phyloP scores from a whole-genome alignment of 108 stramenopile species.

The Fistulifera pelliculosa region DNA sequence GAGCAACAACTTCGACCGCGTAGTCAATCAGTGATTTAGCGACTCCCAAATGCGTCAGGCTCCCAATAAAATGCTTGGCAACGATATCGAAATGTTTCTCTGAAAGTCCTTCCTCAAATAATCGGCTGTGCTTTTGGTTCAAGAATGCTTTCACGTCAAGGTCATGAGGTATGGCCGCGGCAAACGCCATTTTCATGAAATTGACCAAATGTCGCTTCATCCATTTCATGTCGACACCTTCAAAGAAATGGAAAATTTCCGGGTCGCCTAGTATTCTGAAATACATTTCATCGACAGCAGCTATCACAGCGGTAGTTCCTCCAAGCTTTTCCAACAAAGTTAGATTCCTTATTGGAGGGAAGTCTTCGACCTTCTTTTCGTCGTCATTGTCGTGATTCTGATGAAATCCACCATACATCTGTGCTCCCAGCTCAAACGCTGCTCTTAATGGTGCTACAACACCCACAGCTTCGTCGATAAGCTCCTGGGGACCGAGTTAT shows the following conservation, averaged over 20 bases:
- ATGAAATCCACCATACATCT: not conserved
- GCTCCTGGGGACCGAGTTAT: conserved; percentile 7
- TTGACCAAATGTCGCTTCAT: conserved; percentile 1
- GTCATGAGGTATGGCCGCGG: conserved; percentile 3
- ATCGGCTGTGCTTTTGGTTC: conserved; percentile 5
- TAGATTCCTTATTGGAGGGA: no score
- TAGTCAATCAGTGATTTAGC: conserved; percentile 9
- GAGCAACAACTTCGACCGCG: conserved; percentile 9
- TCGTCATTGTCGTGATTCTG: no score
- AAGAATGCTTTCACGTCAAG: conserved; percentile 10
- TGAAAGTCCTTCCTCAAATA: conserved; percentile 10
- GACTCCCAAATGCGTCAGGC: conserved; percentile 6
- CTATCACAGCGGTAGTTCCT: not conserved
- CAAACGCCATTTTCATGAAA: conserved; percentile 1
- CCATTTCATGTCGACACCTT: not conserved
- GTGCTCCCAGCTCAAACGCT: conserved; percentile 18
- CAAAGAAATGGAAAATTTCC: not conserved
- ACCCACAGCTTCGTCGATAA: conserved; percentile 15
- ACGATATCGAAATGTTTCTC: conserved; percentile 25
- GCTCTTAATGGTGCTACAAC: conserved; percentile 13
- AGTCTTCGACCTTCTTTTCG: no score
- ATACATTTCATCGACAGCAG: not conserved
- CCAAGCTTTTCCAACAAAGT: not conserved
- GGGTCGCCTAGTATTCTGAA: not conserved
- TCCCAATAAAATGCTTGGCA: conserved; percentile 11